These are phyloP conservation scores for Allomyces macrogynus DNA, from an alignment of 192 early-diverging fungal genomes.

Conservation along the genomic window DNA sequence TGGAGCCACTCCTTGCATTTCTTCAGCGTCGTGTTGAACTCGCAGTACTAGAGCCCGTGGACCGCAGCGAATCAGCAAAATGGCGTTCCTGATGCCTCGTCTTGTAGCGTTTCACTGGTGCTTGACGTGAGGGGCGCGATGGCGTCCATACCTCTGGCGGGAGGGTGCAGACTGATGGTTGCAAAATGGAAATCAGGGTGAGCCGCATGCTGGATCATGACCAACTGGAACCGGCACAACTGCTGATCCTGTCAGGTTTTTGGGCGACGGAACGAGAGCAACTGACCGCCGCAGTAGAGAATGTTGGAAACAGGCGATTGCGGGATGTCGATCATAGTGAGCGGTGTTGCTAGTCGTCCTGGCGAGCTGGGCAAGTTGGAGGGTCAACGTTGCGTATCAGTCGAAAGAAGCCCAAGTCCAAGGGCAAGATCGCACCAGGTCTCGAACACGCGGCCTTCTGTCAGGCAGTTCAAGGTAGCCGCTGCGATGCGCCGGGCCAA, in stretches of 20 bases:
- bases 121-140: not conserved
- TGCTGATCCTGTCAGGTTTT: too few species aligned
- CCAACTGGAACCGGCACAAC: too few species aligned
- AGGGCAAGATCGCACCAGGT: not conserved
- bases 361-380: too few species aligned
- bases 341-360: not conserved
- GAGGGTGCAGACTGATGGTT: constrained; percentile 12
- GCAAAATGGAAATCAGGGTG: not conserved
- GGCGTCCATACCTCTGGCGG: constrained; percentile 14
- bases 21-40: constrained; percentile 58
- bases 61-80: too few species aligned
- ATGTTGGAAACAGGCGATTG: constrained; percentile 1
- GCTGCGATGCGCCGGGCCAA: too few species aligned
- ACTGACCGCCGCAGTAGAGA: constrained; percentile 11
- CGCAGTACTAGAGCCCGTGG: constrained; percentile 51
- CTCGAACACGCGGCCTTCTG: not conserved
- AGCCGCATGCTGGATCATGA: too few species aligned
- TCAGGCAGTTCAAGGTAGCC: not conserved
- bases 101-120: too few species aligned
- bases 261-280: not conserved
- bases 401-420: not conserved
- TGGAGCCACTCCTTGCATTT: constrained; percentile 67
- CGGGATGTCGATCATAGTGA: not conserved
- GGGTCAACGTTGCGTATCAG: not conserved
- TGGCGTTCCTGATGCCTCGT: too few species aligned